Base-by-base conservation (phyloP, 1,284 basidiomycete species). In the Trichosporon sp. region DNA sequence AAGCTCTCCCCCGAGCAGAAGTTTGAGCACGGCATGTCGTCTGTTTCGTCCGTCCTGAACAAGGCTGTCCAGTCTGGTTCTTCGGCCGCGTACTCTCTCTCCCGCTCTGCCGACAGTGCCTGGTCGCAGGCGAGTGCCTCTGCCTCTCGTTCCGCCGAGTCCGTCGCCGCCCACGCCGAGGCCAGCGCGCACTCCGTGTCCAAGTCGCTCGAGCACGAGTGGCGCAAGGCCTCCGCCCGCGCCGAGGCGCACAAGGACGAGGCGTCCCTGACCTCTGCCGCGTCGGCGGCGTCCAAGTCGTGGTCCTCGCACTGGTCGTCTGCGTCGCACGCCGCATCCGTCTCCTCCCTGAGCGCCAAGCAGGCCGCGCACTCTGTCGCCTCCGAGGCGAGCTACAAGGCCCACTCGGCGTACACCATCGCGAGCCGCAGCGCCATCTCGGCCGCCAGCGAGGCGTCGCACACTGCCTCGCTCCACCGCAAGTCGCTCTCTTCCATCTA, bases 381-480 rank as follows among this genome's bases (percentile, higher is more conserved):
- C 46, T 74, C 70, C 48, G 75, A 76, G 4, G 75, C 76, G 46
- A 75, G 76, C 66, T 71, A 75, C 67, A 77, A 76, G 7, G 80
- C 78, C 51, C 71, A 76, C 32, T 76, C 77, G 8, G 81, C 79
- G 35, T 75, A 77, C 14, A 76, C 79, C 31, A 76, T 73, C 21
- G 75, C 77, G 38, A 71, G 84, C 0, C 78, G 84, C 32, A 78
- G 77, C 19, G 76, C 78, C 11, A 73, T 74, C 11, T 70, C 73
- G 14, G 72, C 73, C 37, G 73, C 73, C 12, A 76, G 72, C 64
- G 72, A 69, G 37, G 75, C 81, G 32, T 81, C 71, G 31, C 83
- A 87, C 10, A 87, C 87, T 10, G 88, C 90, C 19, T 56, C 56
- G 16, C 6, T 32, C 14, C 31, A 35, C 31, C 59, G 67, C 65